Conservation (phyloP, 2,329 filamentous ascomycete species). For the Acrocalymma vagum region DNA sequence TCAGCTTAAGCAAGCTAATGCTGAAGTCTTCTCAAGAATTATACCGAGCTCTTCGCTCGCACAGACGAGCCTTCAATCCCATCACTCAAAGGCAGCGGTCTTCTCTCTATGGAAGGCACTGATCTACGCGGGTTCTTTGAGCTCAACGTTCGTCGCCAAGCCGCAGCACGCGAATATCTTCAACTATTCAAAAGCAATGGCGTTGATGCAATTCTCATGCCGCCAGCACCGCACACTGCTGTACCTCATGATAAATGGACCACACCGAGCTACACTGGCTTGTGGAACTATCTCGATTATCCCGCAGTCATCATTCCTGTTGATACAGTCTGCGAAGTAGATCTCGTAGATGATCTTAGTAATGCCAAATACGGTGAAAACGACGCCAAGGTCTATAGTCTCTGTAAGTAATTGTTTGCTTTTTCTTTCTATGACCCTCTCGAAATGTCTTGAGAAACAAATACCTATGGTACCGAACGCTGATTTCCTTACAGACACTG, state of each 20-base stretch:
- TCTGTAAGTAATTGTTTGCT: slow-evolving; percentile 7
- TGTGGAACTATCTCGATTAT: slow-evolving; percentile 25
- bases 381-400: slow-evolving; percentile 7
- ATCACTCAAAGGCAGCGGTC: slow-evolving; percentile 8
- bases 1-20: neutral
- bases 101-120: slow-evolving; percentile 1
- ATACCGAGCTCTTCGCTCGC: slow-evolving; percentile 6
- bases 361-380: slow-evolving; percentile 11
- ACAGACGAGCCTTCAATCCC: slow-evolving; percentile 10
- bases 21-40: slow-evolving; percentile 1
- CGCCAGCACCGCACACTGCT: slow-evolving; percentile 25
- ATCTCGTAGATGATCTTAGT: slow-evolving; percentile 6
- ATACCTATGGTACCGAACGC: too few species aligned
- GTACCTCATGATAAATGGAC: slow-evolving; percentile 29
- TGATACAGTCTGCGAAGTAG: slow-evolving; percentile 3
- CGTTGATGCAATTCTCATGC: slow-evolving; percentile 27
- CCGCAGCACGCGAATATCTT: slow-evolving; percentile 20
- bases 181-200: slow-evolving; percentile 21
- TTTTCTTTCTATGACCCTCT: too few species aligned
- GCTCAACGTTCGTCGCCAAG: slow-evolving; percentile 10
- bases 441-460: neutral
- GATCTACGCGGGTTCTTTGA: slow-evolving; percentile 9
- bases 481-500: slow-evolving; percentile 12
- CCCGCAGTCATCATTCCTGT: slow-evolving; percentile 19
- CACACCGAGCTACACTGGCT: slow-evolving; percentile 18